Base-by-base conservation (phyloP, 2,329 filamentous ascomycete species). In the Penicillium sp. region DNA sequence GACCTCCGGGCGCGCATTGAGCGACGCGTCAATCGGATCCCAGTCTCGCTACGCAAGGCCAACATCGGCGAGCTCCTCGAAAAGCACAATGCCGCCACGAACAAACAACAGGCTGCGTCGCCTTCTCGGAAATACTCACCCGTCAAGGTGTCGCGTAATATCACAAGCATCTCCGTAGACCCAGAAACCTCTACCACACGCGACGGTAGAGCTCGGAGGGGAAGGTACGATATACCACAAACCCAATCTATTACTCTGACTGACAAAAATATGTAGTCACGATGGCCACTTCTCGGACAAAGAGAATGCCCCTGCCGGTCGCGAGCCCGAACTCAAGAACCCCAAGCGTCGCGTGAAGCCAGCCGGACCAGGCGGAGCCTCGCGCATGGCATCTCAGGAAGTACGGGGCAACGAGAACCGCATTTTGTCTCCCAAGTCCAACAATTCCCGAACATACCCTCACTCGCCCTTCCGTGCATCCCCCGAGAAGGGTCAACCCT, bases 11-110 rank as follows among this genome's bases (percentile, higher is more conserved):
- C 91, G 59, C 88, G 93, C 60, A 88, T 99, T 52, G 93, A 97
- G 75, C 89, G 96, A 78, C 90, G 94, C 76, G 84, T 97, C 73
- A 96, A 97, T 72, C 88, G 94, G 53, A 94, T 97, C 52, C 94
- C 94, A 8, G 84, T 86, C 66, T 83, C 87, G 17, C 78, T 96
- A 62, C 87, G 93, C 59, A 90, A 89, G 69, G 82, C 86, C 61
- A 96, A 86, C 57, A 93, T 99, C 82, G 86, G 87, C 55, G 93
- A 96, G 44, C 81, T 97, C 9, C 73, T 93, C 6, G 79, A 83
- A 43, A 83, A 83, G 61, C 75, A 84, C 64, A 66, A 65, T 45
- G 58, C 61, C 39, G 53, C 60, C 48, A 59, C 63, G 47, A 66
- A 66, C 48, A 67, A 70, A 52, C 62, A 67, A 35, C 67, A 71